Percentiles rank a stretch among this genome's conserved stretches.
phyloP scores from a whole-genome alignment of 2,329 filamentous ascomycete species.

The Aspergillus pseudoviridinutans region DNA sequence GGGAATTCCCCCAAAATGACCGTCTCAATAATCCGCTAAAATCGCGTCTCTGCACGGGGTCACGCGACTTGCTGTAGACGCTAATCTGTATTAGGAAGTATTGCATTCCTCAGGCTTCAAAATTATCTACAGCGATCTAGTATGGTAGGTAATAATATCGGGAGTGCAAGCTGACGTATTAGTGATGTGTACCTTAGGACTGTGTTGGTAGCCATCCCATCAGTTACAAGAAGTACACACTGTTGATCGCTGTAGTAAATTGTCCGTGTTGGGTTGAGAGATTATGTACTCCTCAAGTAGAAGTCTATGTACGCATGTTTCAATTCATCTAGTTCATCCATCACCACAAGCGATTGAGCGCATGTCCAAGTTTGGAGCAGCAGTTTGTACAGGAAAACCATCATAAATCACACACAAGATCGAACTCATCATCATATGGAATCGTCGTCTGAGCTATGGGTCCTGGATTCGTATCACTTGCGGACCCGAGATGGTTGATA shows the following conservation, averaged over 20 bases:
- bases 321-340: neutral
- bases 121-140: neutral
- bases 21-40: conserved; percentile 1
- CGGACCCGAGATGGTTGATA: neutral
- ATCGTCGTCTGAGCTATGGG: conserved; percentile 10
- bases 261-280: neutral
- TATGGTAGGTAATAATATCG: no score
- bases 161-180: neutral
- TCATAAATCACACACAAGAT: conserved; percentile 17
- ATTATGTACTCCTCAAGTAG: neutral
- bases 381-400: neutral
- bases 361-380: neutral
- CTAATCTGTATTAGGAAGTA: conserved; percentile 15
- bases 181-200: neutral
- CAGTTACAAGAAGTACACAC: neutral
- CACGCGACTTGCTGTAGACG: conserved; percentile 1
- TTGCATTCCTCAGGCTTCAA: conserved; percentile 21
- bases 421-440: conserved; percentile 17
- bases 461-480: neutral
- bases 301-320: neutral
- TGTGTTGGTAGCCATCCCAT: neutral
- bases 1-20: neutral
- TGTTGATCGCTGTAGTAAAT: neutral
- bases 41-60: conserved; percentile 10
- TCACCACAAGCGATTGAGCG: neutral